Conservation (phyloP, 306 rosid genomes). For the Rosa rugosa region DNA sequence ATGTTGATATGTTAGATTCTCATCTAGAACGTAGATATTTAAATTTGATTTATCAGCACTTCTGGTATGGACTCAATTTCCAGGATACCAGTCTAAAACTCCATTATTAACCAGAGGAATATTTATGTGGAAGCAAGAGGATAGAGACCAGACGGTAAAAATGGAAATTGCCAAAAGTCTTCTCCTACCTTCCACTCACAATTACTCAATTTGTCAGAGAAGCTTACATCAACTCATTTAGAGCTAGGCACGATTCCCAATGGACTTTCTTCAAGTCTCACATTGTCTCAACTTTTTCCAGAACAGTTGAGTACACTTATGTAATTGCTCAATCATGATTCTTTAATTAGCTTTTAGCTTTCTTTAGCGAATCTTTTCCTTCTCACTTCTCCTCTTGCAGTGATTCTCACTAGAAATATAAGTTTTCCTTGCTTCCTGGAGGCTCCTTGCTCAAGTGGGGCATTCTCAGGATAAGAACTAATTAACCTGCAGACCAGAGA, state of each 20-base stretch:
- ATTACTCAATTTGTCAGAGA: not conserved
- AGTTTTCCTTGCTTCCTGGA: slow-evolving; percentile 15
- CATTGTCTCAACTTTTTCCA: not conserved
- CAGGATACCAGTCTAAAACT: not conserved
- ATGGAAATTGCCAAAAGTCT: not conserved
- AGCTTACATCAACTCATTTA: not conserved
- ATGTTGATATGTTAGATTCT: not conserved
- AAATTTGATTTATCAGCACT: not conserved
- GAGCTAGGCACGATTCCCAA: not conserved
- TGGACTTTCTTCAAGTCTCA: not conserved
- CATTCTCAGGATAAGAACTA: not conserved
- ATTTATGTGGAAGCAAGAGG: not conserved
- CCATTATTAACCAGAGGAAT: slow-evolving; percentile 7
- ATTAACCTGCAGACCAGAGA: not conserved
- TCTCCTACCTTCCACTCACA: not conserved
- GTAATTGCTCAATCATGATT: slow-evolving; percentile 14
- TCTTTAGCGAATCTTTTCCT: not conserved
- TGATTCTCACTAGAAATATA: not conserved
- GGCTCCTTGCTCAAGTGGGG: not conserved
- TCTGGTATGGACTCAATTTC: not conserved
- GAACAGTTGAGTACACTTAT: not conserved
- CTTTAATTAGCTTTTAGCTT: not conserved
- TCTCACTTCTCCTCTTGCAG: not conserved
- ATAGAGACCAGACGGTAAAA: not conserved
- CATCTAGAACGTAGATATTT: not conserved